Evolutionary conservation across 75 land plant genomes (phyloP).

Genomic region (Cryptomeria japonica): DNA sequence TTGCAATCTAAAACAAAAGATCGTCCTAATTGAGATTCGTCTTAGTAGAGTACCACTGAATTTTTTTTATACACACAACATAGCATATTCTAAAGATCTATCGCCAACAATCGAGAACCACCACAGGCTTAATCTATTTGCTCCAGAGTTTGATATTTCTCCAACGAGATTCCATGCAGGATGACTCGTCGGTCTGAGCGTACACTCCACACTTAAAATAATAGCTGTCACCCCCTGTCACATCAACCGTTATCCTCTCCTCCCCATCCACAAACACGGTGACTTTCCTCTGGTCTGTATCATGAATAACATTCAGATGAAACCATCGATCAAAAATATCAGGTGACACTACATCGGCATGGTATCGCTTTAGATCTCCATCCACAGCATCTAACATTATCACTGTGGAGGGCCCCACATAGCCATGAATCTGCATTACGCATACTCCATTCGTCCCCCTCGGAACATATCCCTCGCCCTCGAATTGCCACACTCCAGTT

Average conservation of each 20-base stretch:
- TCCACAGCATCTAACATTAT: conserved; percentile 26
- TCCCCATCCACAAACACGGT: conserved; percentile 22
- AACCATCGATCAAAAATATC: conserved; percentile 9
- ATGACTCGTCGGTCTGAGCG: background rate
- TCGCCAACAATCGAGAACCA: too few species aligned
- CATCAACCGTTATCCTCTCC: background rate
- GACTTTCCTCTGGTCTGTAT: conserved; percentile 4
- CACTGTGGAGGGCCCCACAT: conserved; percentile 14
- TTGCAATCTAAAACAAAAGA: too few species aligned
- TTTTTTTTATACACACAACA: too few species aligned
- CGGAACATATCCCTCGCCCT: conserved; percentile 28
- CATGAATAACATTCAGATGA: too few species aligned
- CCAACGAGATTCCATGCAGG: background rate
- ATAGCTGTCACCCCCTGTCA: background rate
- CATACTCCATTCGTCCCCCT: conserved; percentile 19
- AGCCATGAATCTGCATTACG: conserved; percentile 35
- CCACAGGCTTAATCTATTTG: background rate
- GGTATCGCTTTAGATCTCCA: conserved; percentile 20
- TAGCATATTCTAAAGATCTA: too few species aligned
- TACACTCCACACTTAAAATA: conserved; percentile 48
- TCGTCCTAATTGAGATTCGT: too few species aligned
- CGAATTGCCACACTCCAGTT: conserved; percentile 29
- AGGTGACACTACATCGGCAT: background rate
- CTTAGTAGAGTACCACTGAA: too few species aligned
- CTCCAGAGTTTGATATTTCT: background rate